Conservation (phyloP, 768 basidiomycete genomes). For the Xerocomus potaroensis region DNA sequence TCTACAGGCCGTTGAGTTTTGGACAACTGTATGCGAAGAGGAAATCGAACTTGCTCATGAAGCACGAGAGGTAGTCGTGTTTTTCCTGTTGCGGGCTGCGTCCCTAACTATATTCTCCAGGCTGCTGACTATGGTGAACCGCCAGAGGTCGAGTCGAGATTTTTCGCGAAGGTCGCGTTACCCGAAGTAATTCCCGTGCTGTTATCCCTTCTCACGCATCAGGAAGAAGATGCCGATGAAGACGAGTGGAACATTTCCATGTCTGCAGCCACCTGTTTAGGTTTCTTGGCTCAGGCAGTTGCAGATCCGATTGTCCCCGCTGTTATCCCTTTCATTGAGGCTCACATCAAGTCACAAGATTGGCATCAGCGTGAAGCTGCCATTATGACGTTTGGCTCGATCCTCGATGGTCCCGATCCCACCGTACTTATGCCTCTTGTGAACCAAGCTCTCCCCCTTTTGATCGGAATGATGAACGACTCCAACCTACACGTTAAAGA, state of each 20-base stretch:
- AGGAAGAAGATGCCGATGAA: constrained; percentile 96
- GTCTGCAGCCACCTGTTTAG: constrained; percentile 91
- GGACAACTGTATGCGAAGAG: constrained; percentile 98
- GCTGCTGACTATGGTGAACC: constrained; percentile 87
- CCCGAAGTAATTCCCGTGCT: constrained; percentile 95
- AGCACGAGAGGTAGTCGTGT: constrained; percentile 70
- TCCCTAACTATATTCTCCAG: constrained; percentile 35
- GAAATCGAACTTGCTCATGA: constrained; percentile 91
- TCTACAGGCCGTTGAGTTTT: constrained; percentile 96
- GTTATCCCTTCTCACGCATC: constrained; percentile 79
- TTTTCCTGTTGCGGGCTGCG: background rate
- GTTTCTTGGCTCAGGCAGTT: constrained; percentile 85
- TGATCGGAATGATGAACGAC: constrained; percentile 96
- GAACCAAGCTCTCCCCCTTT: constrained; percentile 86
- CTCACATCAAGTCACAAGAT: constrained; percentile 85
- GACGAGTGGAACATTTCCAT: constrained; percentile 99
- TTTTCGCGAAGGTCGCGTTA: constrained; percentile 92
- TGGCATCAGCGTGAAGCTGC: constrained; percentile 98
- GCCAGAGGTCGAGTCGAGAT: constrained; percentile 80
- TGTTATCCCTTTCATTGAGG: constrained; percentile 97
- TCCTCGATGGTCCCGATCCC: constrained; percentile 94
- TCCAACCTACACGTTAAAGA: constrained; percentile 85
- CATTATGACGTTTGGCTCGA: constrained; percentile 97
- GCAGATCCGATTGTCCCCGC: constrained; percentile 86
- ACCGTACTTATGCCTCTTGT: constrained; percentile 84